Conservation (phyloP, 805 yeast genomes). For the Pichia californica region DNA sequence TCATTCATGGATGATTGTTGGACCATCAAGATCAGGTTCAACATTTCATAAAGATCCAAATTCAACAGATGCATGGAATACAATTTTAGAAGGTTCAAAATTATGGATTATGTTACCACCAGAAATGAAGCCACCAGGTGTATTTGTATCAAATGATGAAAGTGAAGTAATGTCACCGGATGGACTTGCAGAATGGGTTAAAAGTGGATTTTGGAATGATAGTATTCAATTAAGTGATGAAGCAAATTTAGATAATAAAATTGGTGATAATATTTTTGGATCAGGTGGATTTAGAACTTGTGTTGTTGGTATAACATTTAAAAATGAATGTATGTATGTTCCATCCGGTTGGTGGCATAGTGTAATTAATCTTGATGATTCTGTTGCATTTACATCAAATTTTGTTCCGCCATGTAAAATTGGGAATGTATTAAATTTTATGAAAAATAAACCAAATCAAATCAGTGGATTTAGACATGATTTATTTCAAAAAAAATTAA, state of each 20-base stretch:
- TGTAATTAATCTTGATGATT: conserved; percentile 77
- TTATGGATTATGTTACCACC: conserved; percentile 91
- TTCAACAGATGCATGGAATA: conserved; percentile 86
- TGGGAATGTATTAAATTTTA: conserved; percentile 56
- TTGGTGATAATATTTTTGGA: conserved; percentile 9
- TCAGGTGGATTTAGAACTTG: conserved; percentile 33
- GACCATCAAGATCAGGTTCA: conserved; percentile 77
- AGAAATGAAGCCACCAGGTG: conserved; percentile 73
- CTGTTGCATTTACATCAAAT: conserved; percentile 85
- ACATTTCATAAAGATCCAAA: conserved; percentile 94
- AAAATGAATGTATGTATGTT: conserved; percentile 81
- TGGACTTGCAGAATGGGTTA: conserved; percentile 90
- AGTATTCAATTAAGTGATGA: conserved; percentile 44
- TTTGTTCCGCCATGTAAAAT: conserved; percentile 68
- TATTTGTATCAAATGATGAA: conserved; percentile 66
- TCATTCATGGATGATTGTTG: conserved; percentile 86
- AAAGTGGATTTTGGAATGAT: conserved; percentile 75
- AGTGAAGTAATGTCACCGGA: conserved; percentile 88
- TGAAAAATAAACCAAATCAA: conserved; percentile 61
- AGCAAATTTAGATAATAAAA: conserved; percentile 16
- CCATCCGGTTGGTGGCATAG: conserved; percentile 99
- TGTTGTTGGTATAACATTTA: conserved; percentile 64
- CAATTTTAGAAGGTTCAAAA: conserved; percentile 66
- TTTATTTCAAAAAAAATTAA: conserved; percentile 37
- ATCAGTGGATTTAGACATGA: conserved; percentile 71